phyloP scores from a whole-genome alignment of 306 rosid genomes.

The Amphicarpaea edgeworthii region DNA sequence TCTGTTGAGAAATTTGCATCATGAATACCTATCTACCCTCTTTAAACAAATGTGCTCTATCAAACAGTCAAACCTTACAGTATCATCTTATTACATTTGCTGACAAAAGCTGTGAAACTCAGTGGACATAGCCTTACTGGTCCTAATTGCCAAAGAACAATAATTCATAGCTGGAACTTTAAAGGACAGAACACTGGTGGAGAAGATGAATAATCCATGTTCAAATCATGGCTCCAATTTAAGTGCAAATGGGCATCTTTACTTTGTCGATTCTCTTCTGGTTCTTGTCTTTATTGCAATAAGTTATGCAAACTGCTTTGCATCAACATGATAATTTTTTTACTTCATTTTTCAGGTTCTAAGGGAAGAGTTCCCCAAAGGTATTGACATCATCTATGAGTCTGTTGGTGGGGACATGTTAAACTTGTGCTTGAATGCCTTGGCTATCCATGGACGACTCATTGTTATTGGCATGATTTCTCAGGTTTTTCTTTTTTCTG shows the following conservation, averaged over 20 bases:
- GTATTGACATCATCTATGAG: constrained; percentile 89
- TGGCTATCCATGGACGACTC: constrained; percentile 83
- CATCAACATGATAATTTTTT: constrained; percentile 17
- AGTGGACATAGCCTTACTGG: constrained; percentile 12
- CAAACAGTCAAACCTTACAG: background rate
- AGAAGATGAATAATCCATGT: constrained; percentile 1
- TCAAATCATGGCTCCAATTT: constrained; percentile 15
- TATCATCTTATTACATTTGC: background rate
- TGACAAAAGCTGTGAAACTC: constrained; percentile 6
- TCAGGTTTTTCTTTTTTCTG: constrained; percentile 62
- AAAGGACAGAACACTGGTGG: background rate
- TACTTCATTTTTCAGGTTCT: constrained; percentile 66
- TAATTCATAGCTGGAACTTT: background rate
- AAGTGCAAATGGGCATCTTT: background rate
- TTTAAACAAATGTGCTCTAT: constrained; percentile 8
- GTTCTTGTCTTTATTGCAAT: background rate
- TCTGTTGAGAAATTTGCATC: constrained; percentile 13
- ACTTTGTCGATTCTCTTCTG: constrained; percentile 3
- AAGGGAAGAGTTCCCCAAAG: constrained; percentile 77
- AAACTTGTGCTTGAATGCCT: constrained; percentile 82
- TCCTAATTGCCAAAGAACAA: background rate
- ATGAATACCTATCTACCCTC: constrained; percentile 2
- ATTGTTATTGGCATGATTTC: constrained; percentile 97
- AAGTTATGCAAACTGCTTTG: constrained; percentile 28
- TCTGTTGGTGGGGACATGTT: constrained; percentile 98